A percentile compares a stretch with the other conserved stretches of the same genome.
These are phyloP conservation scores for Gloeostereum incarnatum DNA, from an alignment of 768 basidiomycete genomes.

Conservation along the genomic window DNA sequence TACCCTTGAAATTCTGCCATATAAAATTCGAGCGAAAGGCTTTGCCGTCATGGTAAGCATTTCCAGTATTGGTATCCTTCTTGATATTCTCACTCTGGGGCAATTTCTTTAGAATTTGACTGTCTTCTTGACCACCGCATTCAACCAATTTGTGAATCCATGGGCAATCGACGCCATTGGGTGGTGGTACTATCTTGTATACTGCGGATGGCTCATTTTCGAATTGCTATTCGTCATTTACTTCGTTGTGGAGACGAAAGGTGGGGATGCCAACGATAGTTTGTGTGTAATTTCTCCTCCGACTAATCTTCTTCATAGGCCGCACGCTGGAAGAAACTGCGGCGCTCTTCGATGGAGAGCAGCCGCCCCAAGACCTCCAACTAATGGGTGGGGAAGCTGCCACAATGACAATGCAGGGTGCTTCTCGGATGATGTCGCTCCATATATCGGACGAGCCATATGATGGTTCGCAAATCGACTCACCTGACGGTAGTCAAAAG, in stretches of 20 bases:
- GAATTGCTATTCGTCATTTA: conserved; percentile 48
- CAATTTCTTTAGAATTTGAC: conserved; percentile 53
- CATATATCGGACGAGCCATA: too few species aligned
- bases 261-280: conserved; percentile 16
- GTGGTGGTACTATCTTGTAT: conserved; percentile 54
- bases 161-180: conserved; percentile 52
- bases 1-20: conserved; percentile 74
- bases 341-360: conserved; percentile 59
- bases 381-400: conserved; percentile 42
- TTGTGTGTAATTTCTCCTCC: background rate
- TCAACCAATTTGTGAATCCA: conserved; percentile 78
- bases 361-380: conserved; percentile 30
- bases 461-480: too few species aligned
- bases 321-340: conserved; percentile 70
- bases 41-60: conserved; percentile 60
- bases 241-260: conserved; percentile 57
- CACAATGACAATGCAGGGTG: conserved; percentile 18
- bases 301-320: conserved; percentile 20
- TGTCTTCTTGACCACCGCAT: conserved; percentile 57
- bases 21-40: conserved; percentile 71
- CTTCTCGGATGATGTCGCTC: too few species aligned
- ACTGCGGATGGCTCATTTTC: conserved; percentile 56
- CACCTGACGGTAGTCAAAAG: too few species aligned
- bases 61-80: background rate
- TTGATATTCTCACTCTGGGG: conserved; percentile 1